Evolutionary conservation across 768 basidiomycete species (phyloP), one percentile per base, ranked within the genome.

Genomic region (Tephrocybe sp.): DNA sequence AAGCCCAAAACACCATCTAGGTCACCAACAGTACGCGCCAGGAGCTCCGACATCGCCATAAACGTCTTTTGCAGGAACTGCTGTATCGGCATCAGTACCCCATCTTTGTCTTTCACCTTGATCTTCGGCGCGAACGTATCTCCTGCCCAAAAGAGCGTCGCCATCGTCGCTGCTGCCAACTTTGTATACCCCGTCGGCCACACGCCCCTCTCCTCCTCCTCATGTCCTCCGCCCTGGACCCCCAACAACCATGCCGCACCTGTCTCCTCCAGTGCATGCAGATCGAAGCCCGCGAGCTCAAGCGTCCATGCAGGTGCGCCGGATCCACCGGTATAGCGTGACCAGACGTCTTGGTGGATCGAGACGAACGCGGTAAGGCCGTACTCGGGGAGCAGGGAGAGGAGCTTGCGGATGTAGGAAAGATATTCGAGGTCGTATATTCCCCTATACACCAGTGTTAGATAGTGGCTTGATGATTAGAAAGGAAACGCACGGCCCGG

Each of bases 231-330:
- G 43, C 87, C 84, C 53, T 80, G 80, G 26, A 93, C 83, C 1
- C 93, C 94, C 34, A 78, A 73, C 0, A 96, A 70, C 85, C 95
- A 98, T 0, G 93, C 96, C 0, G 93, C 90, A 0, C 87, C 90
- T 0, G 86, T 83, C 49, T 87, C 82, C 56, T 95, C 93, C 3
- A 98, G 72, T 1, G 81, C 80, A 37, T 80, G 71, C 2, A 97
- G 70, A 62, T 96, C 90, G 56, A 98, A 93, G 0, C 96, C 97
- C 7, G 85, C 87, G 9, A 80, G 68, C 53, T 92, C 86, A 1
- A 98, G 73, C 1, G 94, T 97, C 96, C 97, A 99, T 3, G 90
- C 93, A 1, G 97, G 97, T 0, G 96, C 95, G 1, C 97, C 96
- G 1, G 93, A 96, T 38, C 96, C 96, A 7, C 96, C 96, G 2